Base-by-base conservation (phyloP, 805 yeast genomes). In the Cyberlindnera bimundalis region DNA sequence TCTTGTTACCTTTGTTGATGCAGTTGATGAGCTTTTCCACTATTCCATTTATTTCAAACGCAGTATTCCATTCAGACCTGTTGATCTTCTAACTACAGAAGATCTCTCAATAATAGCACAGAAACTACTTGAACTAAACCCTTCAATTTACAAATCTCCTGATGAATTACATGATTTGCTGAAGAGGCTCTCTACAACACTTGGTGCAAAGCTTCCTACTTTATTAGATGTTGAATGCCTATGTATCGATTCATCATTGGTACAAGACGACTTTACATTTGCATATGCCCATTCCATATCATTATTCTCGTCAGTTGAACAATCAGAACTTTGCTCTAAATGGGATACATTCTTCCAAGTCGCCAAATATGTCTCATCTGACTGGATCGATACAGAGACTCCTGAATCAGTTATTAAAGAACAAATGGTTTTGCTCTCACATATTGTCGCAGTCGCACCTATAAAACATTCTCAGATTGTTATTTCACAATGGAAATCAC, bases 301-400 rank as follows among this genome's bases (percentile, higher is more conserved):
- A 66, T 19, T 48, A 45, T 43, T 43, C 37, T 49, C 35, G 53
- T 20, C 21, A 5, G 29, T 35, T 8, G 1, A 33, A 13, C 15
- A 34, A 6, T 37, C 46, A 21, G 40, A 48, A 29, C 24, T 53
- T 21, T 34, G 33, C 11, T 31, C 61, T 64, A 14, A 62, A 35
- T 88, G 96, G 96, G 68, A 79, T 19, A 77, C 85, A 1, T 77
- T 83, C 46, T 82, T 80, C 52, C 95, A 86, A 51, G 79, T 48
- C 21, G 47, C 42, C 20, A 48, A 48, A 35, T 45, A 58, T 58
- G 53, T 62, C 24, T 68, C 76, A 15, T 74, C 77, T 7, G 60
- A 60, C 18, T 68, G 77, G 77, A 51, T 52, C 5, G 66, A 64
- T 21, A 50, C 63, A 20, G 66, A 61, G 30, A 58, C 58, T 2